Percentiles rank a stretch among this genome's conserved stretches.
Evolutionary conservation across 1,284 basidiomycete genomes (phyloP).

Genomic region (Omphalotus olearius): DNA sequence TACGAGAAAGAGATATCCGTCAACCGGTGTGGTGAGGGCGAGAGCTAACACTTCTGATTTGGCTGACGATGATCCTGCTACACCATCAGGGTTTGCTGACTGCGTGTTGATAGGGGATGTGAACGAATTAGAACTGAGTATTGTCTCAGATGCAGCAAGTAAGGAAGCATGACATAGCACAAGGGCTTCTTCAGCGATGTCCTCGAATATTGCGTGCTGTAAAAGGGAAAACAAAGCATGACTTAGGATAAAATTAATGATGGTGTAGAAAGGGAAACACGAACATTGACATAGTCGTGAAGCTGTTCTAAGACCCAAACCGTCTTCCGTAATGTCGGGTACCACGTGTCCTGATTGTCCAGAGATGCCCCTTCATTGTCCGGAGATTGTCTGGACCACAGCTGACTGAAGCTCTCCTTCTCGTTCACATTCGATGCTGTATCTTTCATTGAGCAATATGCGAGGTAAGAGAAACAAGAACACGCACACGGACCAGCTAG

Average conservation of each 20-base stretch:
- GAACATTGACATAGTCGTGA: slow-evolving; percentile 86
- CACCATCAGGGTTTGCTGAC: background rate
- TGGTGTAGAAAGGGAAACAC: slow-evolving; percentile 15
- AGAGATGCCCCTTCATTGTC: slow-evolving; percentile 41
- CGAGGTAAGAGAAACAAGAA: slow-evolving; percentile 19
- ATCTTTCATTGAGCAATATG: slow-evolving; percentile 15
- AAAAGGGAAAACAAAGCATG: background rate
- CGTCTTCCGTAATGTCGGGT: slow-evolving; percentile 79
- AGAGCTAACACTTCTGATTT: background rate
- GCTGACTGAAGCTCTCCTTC: slow-evolving; percentile 59
- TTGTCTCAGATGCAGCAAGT: slow-evolving; percentile 59
- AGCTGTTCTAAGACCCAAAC: slow-evolving; percentile 87
- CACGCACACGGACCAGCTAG: background rate
- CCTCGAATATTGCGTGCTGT: slow-evolving; percentile 87
- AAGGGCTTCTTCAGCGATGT: slow-evolving; percentile 90
- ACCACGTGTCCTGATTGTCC: slow-evolving; percentile 83
- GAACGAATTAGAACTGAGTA: slow-evolving; percentile 35
- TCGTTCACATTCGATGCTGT: slow-evolving; percentile 31
- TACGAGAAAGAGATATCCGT: slow-evolving; percentile 81
- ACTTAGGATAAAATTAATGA: background rate
- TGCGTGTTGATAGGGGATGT: background rate
- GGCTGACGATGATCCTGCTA: background rate
- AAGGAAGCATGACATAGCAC: slow-evolving; percentile 78
- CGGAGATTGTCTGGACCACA: slow-evolving; percentile 49
- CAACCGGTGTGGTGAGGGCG: slow-evolving; percentile 32